Evolutionary conservation across 495 filamentous ascomycete species (phyloP), one percentile per base, ranked within the genome.

Genomic region (Cryomyces minteri): DNA sequence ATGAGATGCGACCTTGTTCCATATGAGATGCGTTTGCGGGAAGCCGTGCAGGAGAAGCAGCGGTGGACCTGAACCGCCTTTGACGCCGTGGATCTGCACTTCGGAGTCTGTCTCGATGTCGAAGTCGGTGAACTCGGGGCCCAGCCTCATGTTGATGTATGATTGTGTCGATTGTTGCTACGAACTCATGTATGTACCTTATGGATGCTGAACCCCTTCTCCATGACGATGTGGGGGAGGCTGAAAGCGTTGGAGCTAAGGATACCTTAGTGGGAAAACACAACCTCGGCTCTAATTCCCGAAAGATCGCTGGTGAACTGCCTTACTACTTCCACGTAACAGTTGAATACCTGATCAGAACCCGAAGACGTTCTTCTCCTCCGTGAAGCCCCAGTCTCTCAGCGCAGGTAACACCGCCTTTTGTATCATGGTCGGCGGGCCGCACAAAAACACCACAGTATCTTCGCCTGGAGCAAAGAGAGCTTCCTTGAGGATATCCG

Each of bases 31-130:
- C 7, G 55, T 65, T 49, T 62, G 55, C 11, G 55, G 57, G 43
- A 59, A 65, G 32, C 63, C 63, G 43, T 66, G 63, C 11, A 66
- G 53, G n/a, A 64, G 48, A n/a, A 66, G 56, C 14, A 66, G 59
- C 3, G 63, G 55, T 41, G 61, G 60, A 0, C 57, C 58, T 8
- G 31, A 43, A 31, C 52, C 51, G 33, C 43, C 28, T 44, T 40
- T 44, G 45, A 54, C 42, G 43, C 59, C 60, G 40, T 58, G 51
- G 46, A 65, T 64, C 14, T 50, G 58, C 3, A 65, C 37, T 31
- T 44, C 37, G 11, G 46, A 44, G 8, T 38, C 34, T 1, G 34
- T 38, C 12, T 51, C 4, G 32, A 55, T 47, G 14, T 56, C 36
- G 45, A 56, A 56, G 14, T 46, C 44, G 11, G 32, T 50, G 46